Base-by-base conservation (phyloP, 345 rosid species). In the Eucalyptus curtisii region DNA sequence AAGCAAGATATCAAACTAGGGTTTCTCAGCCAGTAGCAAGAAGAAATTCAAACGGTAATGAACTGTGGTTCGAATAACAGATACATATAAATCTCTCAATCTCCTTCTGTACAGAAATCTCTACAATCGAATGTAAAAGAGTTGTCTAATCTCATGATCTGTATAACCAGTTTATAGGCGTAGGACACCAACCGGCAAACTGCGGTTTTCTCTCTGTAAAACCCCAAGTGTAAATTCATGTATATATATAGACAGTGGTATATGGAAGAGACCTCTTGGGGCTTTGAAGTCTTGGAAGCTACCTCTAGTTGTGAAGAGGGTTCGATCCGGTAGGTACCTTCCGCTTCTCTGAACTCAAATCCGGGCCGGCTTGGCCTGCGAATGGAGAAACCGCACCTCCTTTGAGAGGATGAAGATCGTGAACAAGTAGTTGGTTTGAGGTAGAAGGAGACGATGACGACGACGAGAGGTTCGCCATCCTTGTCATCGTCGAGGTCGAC, bases 231-330 rank as follows among this genome's bases (percentile, higher is more conserved):
- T 76, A 42, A 76, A 76, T 40, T 76, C 25, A 20, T 11, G 47
- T 40, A 7, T 76, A 40, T 44, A 20, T 20, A 76, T 76, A 40
- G 82, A 76, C 45, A 76, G 45, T 3, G 82, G 27, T 10, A 10
- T 20, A 22, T 3, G 47, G 47, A 37, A 20, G 15, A 76, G 82
- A 40, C 47, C 47, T 76, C 30, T 3, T 76, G 82, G 47, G 82
- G 47, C 82, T 76, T 40, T 20, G 82, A 45, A 86, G 25, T 48
- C 20, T n/a, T 14, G 14, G 50, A 27, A 50, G 86, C 86, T 91
- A 86, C 71, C 93, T 86, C 91, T 53, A 91, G 91, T 93, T 93
- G 90, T 93, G 95, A 66, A 93, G 82, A 7, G 95, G 95, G 80
- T 93, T 93, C 14, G 95, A 86, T n/a, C 95, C 94, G 8, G 93